These are phyloP conservation scores for Amaranthus tricolor DNA, from an alignment of 179 eudicot genomes.

Conservation along the genomic window DNA sequence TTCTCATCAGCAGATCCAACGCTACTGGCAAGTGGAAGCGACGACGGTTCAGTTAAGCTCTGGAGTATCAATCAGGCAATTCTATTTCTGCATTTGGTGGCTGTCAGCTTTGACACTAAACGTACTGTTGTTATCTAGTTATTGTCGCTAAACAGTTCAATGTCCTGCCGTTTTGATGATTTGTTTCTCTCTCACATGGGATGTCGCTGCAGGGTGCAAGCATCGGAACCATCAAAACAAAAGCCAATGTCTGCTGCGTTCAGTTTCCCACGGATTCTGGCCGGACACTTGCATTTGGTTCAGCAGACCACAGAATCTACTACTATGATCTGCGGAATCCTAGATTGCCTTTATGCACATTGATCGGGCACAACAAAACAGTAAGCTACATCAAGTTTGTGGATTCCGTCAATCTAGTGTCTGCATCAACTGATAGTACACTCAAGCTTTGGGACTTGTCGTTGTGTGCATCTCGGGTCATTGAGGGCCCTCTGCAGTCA, in stretches of 20 bases:
- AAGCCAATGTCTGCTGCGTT: slow-evolving; percentile 95
- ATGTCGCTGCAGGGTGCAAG: slow-evolving; percentile 76
- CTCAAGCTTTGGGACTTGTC: slow-evolving; percentile 97
- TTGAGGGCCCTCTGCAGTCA: slow-evolving; percentile 79
- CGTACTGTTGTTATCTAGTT: slow-evolving; percentile 70
- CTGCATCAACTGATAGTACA: slow-evolving; percentile 89
- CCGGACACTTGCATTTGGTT: slow-evolving; percentile 85
- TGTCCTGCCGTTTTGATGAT: slow-evolving; percentile 40
- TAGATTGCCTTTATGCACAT: slow-evolving; percentile 73
- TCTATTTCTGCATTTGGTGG: slow-evolving; percentile 88
- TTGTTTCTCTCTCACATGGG: slow-evolving; percentile 53
- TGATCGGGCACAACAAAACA: slow-evolving; percentile 85
- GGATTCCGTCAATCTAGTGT: slow-evolving; percentile 74
- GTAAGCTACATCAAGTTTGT: slow-evolving; percentile 95
- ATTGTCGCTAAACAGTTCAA: slow-evolving; percentile 29
- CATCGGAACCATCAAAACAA: slow-evolving; percentile 81
- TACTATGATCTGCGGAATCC: slow-evolving; percentile 85
- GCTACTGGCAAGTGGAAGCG: slow-evolving; percentile 92
- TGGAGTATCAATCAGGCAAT: slow-evolving; percentile 99
- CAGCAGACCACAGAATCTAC: slow-evolving; percentile 88
- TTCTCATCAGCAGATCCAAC: slow-evolving; percentile 93
- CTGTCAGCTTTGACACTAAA: slow-evolving; percentile 92
- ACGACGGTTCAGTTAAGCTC: slow-evolving; percentile 95
- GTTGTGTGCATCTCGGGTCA: slow-evolving; percentile 59
- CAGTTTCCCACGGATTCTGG: slow-evolving; percentile 78